phyloP scores from a whole-genome alignment of 139 green algal species.

The Chlorella sp. region DNA sequence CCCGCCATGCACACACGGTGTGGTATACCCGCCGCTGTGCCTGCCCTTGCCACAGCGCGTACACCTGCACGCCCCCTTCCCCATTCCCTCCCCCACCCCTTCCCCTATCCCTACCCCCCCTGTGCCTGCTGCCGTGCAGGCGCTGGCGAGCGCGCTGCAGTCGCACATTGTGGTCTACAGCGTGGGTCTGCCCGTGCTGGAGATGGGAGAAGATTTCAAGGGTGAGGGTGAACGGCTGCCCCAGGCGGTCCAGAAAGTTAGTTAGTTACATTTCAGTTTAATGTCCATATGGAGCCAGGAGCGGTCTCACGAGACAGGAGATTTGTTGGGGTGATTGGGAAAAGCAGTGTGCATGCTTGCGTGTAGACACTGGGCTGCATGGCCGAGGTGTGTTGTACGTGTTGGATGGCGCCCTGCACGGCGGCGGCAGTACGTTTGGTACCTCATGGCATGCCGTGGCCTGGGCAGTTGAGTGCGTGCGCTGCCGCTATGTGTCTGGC shows the following conservation, averaged over 20 bases:
- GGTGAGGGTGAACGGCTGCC: neutral
- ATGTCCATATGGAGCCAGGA: too few species aligned
- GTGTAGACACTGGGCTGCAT: neutral
- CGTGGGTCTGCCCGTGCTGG: slow-evolving; percentile 71
- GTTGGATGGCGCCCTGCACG: too few species aligned
- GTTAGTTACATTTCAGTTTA: too few species aligned
- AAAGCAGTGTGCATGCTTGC: neutral
- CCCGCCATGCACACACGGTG: too few species aligned
- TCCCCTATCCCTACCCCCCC: neutral
- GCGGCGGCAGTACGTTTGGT: too few species aligned
- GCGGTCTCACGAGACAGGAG: too few species aligned
- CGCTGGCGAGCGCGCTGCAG: slow-evolving; percentile 55
- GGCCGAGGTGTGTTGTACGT: too few species aligned
- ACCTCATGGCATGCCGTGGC: neutral
- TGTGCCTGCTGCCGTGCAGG: neutral
- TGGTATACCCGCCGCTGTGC: too few species aligned
- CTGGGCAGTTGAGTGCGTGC: neutral
- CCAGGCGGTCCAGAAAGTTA: too few species aligned
- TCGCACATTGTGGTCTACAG: slow-evolving; percentile 80
- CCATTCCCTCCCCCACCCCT: neutral
- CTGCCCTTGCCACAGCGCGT: too few species aligned
- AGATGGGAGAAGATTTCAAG: slow-evolving; percentile 75
- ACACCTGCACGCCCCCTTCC: too few species aligned
- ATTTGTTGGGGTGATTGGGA: too few species aligned
- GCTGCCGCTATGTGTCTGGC: neutral